Conservation (phyloP, 805 yeast genomes). For the Ogataea siamensis region DNA sequence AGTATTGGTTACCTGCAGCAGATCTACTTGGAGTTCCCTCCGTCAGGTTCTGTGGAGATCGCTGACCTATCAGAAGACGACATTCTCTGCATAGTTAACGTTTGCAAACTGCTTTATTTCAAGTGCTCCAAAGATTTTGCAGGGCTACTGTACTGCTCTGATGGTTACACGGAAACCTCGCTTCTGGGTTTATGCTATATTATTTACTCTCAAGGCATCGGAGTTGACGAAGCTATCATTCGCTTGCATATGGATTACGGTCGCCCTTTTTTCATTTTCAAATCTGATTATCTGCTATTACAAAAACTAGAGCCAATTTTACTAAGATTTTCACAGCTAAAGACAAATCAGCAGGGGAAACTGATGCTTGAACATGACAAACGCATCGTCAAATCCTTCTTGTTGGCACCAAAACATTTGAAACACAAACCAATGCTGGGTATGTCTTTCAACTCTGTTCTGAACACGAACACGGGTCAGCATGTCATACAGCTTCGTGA, state of each 20-base stretch:
- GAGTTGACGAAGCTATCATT: constrained; percentile 63
- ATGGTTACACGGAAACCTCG: constrained; percentile 91
- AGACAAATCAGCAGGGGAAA: background rate
- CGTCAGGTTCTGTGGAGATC: constrained; percentile 78
- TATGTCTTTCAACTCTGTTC: constrained; percentile 20
- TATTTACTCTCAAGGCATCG: constrained; percentile 62
- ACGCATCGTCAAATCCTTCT: constrained; percentile 19
- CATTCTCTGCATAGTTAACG: constrained; percentile 59
- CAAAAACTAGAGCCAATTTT: constrained; percentile 63
- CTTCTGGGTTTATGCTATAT: constrained; percentile 68
- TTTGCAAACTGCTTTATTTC: constrained; percentile 64
- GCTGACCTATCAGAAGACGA: constrained; percentile 67
- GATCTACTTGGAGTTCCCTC: constrained; percentile 62
- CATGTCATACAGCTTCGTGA: constrained; percentile 33
- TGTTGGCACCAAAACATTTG: constrained; percentile 21
- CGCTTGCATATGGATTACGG: constrained; percentile 60
- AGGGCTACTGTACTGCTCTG: constrained; percentile 71
- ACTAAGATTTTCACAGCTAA: constrained; percentile 36
- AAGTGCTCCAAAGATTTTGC: constrained; percentile 37
- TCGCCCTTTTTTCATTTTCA: constrained; percentile 83
- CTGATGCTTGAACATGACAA: constrained; percentile 24
- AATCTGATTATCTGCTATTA: constrained; percentile 66
- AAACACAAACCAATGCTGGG: constrained; percentile 8
- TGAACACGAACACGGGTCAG: constrained; percentile 29
- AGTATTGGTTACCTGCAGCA: constrained; percentile 19